Percentiles rank a stretch among this genome's conserved stretches.
These are phyloP conservation scores for Papiliotrema terrestris DNA, from an alignment of 1,284 basidiomycete species.

Conservation along the genomic window DNA sequence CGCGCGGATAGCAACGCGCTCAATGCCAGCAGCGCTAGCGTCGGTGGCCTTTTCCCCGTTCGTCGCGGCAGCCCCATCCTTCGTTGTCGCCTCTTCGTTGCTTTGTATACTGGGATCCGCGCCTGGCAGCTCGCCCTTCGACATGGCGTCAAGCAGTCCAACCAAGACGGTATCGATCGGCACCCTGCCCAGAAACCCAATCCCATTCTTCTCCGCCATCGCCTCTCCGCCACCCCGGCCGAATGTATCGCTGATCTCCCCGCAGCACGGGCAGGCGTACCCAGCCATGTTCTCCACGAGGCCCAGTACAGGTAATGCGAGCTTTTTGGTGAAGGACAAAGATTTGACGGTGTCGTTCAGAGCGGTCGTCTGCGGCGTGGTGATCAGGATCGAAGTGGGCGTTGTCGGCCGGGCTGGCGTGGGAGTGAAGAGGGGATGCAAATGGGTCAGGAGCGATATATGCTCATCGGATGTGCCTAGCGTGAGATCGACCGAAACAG, in stretches of 20 bases:
- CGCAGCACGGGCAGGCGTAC: slow-evolving; percentile 93
- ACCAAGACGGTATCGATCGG: slow-evolving; percentile 94
- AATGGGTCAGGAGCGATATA: slow-evolving; percentile 88
- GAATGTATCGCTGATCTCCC: slow-evolving; percentile 91
- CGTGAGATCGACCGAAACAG: not conserved
- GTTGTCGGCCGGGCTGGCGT: slow-evolving; percentile 36
- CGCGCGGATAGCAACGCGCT: not conserved
- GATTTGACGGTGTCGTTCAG: slow-evolving; percentile 94
- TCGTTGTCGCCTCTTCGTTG: slow-evolving; percentile 1
- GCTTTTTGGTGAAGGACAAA: slow-evolving; percentile 86
- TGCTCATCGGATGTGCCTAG: slow-evolving; percentile 97
- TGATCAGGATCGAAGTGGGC: slow-evolving; percentile 82
- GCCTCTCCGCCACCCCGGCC: slow-evolving; percentile 88
- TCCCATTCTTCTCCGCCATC: slow-evolving; percentile 70
- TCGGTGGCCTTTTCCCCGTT: slow-evolving; percentile 6
- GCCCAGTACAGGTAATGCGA: slow-evolving; percentile 83
- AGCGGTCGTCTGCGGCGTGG: slow-evolving; percentile 95
- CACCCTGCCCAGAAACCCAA: slow-evolving; percentile 81
- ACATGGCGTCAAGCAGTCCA: slow-evolving; percentile 72
- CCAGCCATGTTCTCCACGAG: slow-evolving; percentile 99
- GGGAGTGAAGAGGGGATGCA: slow-evolving; percentile 76
- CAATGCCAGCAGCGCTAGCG: slow-evolving; percentile 7
- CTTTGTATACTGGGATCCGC: slow-evolving; percentile 5
- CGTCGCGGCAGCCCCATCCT: slow-evolving; percentile 9
- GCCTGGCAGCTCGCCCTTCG: slow-evolving; percentile 46